Percentiles rank a stretch among this genome's conserved stretches.
phyloP scores from a whole-genome alignment of 192 early-diverging fungal genomes.

The Mortierella hygrophila region DNA sequence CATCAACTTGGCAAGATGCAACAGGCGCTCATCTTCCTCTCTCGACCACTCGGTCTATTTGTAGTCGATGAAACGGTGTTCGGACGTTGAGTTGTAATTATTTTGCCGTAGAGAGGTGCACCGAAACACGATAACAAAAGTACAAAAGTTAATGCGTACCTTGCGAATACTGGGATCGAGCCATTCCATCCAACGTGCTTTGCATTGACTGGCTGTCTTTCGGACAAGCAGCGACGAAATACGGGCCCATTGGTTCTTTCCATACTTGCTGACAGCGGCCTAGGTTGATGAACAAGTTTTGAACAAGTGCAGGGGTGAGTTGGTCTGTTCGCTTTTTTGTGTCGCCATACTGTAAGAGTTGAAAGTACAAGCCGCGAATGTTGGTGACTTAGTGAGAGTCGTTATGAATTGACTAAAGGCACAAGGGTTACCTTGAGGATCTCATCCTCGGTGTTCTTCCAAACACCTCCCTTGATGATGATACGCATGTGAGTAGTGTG shows the following conservation, averaged over 20 bases:
- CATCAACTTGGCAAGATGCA: constrained; percentile 98
- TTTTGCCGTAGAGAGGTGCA: background rate
- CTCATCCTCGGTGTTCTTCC: constrained; percentile 99
- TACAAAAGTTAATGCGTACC: constrained; percentile 39
- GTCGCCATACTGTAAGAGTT: background rate
- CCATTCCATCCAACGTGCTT: constrained; percentile 99
- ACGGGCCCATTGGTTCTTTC: constrained; percentile 99
- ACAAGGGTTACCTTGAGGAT: constrained; percentile 81
- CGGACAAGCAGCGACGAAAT: constrained; percentile 95
- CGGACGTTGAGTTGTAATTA: background rate
- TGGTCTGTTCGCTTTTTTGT: background rate
- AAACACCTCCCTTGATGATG: constrained; percentile 93
- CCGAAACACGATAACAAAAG: background rate
- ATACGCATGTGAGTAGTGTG: constrained; percentile 59
- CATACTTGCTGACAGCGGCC: constrained; percentile 98
- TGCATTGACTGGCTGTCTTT: constrained; percentile 99
- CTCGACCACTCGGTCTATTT: constrained; percentile 95
- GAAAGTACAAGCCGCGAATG: background rate
- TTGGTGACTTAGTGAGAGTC: too few relatives aligned
- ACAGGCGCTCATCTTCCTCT: constrained; percentile 97
- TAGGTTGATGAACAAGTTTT: constrained; percentile 54
- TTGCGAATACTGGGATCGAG: constrained; percentile 99
- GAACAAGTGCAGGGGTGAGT: background rate
- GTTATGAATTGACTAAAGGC: background rate
- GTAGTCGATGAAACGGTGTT: background rate